phyloP scores from a whole-genome alignment of 2,329 filamentous ascomycete species.

The Zalaria obscura region DNA sequence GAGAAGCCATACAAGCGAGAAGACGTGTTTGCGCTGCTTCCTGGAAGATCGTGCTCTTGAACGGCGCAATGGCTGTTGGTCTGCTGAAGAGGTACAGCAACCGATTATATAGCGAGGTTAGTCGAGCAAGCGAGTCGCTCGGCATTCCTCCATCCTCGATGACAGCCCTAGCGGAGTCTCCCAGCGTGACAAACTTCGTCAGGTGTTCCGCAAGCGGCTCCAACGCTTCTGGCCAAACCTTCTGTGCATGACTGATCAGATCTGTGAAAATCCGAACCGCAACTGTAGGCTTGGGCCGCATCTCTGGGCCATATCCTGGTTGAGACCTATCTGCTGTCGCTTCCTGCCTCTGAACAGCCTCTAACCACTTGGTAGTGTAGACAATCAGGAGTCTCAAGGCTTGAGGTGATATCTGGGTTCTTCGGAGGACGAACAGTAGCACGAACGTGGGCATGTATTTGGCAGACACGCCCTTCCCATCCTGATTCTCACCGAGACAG shows the following conservation, averaged over 20 bases:
- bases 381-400: slow-evolving; percentile 29
- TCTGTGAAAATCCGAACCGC: slow-evolving; percentile 28
- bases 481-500: not conserved
- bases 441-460: slow-evolving; percentile 30
- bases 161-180: not conserved
- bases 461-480: not conserved
- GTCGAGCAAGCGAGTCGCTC: not conserved
- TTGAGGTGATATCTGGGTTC: slow-evolving; percentile 23
- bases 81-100: slow-evolving; percentile 34
- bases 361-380: slow-evolving; percentile 6
- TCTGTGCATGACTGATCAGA: slow-evolving; percentile 36
- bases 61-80: slow-evolving; percentile 33
- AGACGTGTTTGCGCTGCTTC: slow-evolving; percentile 44
- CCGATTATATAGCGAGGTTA: slow-evolving; percentile 20
- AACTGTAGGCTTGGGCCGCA: not conserved
- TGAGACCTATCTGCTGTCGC: no score
- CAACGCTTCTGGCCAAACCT: slow-evolving; percentile 32
- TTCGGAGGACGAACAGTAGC: slow-evolving; percentile 31
- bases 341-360: not conserved
- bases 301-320: no score
- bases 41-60: slow-evolving; percentile 33
- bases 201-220: slow-evolving; percentile 6
- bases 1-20: slow-evolving; percentile 41
- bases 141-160: not conserved
- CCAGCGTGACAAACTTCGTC: not conserved